Conservation (phyloP, 2,329 filamentous ascomycete genomes). For the Fusarium subglutinans region DNA sequence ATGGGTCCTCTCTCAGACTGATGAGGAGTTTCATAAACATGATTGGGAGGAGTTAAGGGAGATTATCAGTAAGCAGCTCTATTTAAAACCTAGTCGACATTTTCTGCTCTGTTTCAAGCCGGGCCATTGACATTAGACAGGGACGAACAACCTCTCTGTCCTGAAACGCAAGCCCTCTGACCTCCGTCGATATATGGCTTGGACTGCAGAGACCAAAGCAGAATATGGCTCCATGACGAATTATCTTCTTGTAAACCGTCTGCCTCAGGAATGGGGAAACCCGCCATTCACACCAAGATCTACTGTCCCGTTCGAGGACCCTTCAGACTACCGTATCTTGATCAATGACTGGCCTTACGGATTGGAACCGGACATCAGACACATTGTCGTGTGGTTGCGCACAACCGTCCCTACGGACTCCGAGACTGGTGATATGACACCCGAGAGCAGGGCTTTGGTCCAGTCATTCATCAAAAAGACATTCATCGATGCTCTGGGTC, state of each 20-base stretch:
- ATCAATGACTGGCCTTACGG: constrained; percentile 97
- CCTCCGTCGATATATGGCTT: constrained; percentile 80
- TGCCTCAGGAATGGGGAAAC: constrained; percentile 72
- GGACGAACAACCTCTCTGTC: constrained; percentile 70
- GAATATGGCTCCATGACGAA: constrained; percentile 82
- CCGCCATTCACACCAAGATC: constrained; percentile 65
- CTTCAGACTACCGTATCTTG: constrained; percentile 74
- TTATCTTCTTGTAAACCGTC: constrained; percentile 78
- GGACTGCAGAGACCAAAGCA: constrained; percentile 74
- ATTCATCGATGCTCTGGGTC: constrained; percentile 70
- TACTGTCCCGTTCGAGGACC: constrained; percentile 60
- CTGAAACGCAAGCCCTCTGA: constrained; percentile 86
- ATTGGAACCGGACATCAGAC: constrained; percentile 70
- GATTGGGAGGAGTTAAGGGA: constrained; percentile 77
- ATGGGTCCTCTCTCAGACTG: constrained; percentile 68
- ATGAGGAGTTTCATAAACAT: constrained; percentile 75
- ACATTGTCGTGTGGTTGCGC: constrained; percentile 93
- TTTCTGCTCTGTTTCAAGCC: neutral
- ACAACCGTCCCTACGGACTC: constrained; percentile 79
- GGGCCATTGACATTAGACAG: constrained; percentile 45
- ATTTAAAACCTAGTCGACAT: neutral
- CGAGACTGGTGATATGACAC: constrained; percentile 76
- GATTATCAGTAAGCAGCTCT: constrained; percentile 65
- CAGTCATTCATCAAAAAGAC: constrained; percentile 74
- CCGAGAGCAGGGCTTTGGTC: constrained; percentile 70